Evolutionary conservation across 2,329 filamentous ascomycete genomes (phyloP).

Genomic region (Lecanosticta acicola): DNA sequence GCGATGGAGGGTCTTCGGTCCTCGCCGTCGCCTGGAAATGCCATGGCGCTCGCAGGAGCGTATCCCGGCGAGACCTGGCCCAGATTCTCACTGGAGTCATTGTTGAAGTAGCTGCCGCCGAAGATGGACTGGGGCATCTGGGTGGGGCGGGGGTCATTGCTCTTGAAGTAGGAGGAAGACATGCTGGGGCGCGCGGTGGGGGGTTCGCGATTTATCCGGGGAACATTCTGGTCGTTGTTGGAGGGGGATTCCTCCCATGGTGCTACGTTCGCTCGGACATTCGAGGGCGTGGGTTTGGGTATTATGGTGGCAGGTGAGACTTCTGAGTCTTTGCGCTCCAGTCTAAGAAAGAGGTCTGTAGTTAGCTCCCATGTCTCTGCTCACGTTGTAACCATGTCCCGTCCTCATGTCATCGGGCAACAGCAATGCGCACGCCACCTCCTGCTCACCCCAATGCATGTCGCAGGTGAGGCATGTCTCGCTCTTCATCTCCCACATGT

Average conservation of each 20-base stretch:
- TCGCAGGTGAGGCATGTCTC: no score
- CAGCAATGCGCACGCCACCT: no score
- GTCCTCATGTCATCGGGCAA: not conserved
- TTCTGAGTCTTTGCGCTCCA: slow-evolving; percentile 42
- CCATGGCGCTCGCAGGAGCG: slow-evolving; percentile 50
- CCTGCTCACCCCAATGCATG: no score
- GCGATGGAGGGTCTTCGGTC: slow-evolving; percentile 80
- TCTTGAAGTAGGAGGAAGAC: slow-evolving; percentile 32
- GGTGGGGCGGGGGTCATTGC: slow-evolving; percentile 22
- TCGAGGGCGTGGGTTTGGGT: slow-evolving; percentile 37
- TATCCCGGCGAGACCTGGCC: slow-evolving; percentile 65
- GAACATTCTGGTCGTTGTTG: slow-evolving; percentile 36
- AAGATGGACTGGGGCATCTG: slow-evolving; percentile 43
- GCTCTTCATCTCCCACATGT: no score
- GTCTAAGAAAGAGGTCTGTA: slow-evolving; percentile 28
- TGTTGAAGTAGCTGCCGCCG: slow-evolving; percentile 56
- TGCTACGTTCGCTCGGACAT: slow-evolving; percentile 44
- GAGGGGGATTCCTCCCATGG: slow-evolving; percentile 45
- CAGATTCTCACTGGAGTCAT: slow-evolving; percentile 68
- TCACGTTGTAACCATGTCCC: not conserved
- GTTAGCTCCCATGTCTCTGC: slow-evolving; percentile 24
- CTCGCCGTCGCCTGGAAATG: slow-evolving; percentile 56
- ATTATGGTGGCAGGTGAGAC: slow-evolving; percentile 37
- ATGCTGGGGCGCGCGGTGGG: slow-evolving; percentile 52
- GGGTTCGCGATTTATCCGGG: slow-evolving; percentile 36